Base-by-base conservation (phyloP, 495 filamentous ascomycete genomes). In the Astrocystis sublimbata region DNA sequence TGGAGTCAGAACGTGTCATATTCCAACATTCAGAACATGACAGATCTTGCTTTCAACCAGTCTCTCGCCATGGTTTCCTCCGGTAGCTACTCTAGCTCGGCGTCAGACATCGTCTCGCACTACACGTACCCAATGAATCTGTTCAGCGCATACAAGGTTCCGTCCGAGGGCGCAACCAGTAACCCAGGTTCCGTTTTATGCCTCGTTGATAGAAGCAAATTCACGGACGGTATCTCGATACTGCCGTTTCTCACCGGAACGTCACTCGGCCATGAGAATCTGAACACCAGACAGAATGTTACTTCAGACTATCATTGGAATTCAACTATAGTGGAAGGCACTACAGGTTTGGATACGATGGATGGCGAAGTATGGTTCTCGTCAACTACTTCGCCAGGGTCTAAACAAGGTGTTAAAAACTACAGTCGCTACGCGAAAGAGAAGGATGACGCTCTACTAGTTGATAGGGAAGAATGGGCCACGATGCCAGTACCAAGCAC, bases 1-100 rank as follows among this genome's bases (percentile, higher is more conserved):
- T 96, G 92, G 92, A 76, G 70, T 0, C 92, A 96, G 65, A 75
- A 64, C 0, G 77, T 91, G 4, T 71, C 71, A 0, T 90, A 72
- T 66, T 81, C 67, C 46, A 92, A 90, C 64, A 72, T 76, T 24
- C 88, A 87, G n/a, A 68, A 75, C 21, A 73, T 90, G 47, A 81
- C 81, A 8, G 76, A 78, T 40, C 70, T 81, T 41, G 89, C 89
- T 17, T 83, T 83, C 55, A 78, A 81, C 50, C 87, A 92, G 68
- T 62, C 79, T 50, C 92, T 85, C 58, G 76, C 76, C 31, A 85
- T 92, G 67, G 69, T 70, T 57, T 90, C 88, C 1, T 73, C 72
- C 1, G 91, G 90, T n/a, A 71, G 61, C 4, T 83, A 88, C 60
- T 61, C 67, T 13, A 81, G 80, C n/a, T 79, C 79, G 3, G 75